A percentile compares a stretch with the other conserved stretches of the same genome.
These are phyloP conservation scores for Fistulina hepatica DNA, from an alignment of 1,284 basidiomycete genomes.

Conservation along the genomic window DNA sequence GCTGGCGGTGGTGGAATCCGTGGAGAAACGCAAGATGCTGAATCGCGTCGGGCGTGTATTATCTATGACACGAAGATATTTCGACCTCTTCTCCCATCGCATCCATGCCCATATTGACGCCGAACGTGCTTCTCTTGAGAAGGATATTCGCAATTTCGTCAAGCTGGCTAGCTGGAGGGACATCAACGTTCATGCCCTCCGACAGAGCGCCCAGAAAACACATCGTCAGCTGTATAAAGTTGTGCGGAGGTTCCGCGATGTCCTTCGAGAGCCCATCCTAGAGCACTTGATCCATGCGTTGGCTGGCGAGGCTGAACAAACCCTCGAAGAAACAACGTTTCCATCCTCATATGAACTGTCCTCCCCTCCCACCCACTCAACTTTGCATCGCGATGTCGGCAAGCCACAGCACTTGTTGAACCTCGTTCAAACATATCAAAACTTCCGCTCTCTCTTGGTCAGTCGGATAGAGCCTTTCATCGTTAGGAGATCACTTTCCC, in stretches of 20 bases:
- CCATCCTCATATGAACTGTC: constrained; percentile 8
- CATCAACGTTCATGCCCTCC: constrained; percentile 89
- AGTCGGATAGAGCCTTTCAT: constrained; percentile 34
- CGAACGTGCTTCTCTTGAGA: constrained; percentile 63
- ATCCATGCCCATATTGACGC: constrained; percentile 43
- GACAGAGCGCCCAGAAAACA: constrained; percentile 83
- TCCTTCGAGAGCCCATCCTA: constrained; percentile 66
- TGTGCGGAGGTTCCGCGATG: constrained; percentile 86
- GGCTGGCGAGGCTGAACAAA: constrained; percentile 24
- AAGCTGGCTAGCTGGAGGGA: constrained; percentile 98
- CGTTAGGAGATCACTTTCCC: constrained; percentile 25
- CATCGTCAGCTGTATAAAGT: constrained; percentile 90
- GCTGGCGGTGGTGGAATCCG: constrained; percentile 23
- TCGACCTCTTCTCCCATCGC: constrained; percentile 46
- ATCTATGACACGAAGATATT: constrained; percentile 59
- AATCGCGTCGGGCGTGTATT: constrained; percentile 52
- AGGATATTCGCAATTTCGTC: constrained; percentile 78
- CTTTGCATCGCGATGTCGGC: too few relatives aligned
- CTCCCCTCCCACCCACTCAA: too few relatives aligned
- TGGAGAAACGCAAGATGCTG: constrained; percentile 24
- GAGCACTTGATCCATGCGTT: constrained; percentile 30
- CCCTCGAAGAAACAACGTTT: constrained; percentile 5
- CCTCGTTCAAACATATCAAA: constrained; percentile 35
- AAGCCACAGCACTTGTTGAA: constrained; percentile 38
- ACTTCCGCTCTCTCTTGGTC: constrained; percentile 35